These are phyloP conservation scores for Aspergillus incahuasiensis DNA, from an alignment of 495 filamentous ascomycete genomes.

Conservation along the genomic window DNA sequence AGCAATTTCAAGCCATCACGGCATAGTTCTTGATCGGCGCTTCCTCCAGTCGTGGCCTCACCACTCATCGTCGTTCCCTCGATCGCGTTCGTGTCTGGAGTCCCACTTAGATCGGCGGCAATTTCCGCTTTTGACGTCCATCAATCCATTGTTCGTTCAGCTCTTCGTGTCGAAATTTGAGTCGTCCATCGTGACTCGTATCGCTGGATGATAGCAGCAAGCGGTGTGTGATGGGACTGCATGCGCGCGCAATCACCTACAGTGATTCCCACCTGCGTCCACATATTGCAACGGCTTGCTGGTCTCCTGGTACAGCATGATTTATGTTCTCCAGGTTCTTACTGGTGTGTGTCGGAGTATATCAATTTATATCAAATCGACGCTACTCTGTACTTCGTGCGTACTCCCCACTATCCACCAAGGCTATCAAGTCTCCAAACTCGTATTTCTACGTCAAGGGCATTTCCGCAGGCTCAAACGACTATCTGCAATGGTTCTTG, in stretches of 20 bases:
- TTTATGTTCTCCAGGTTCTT: background rate
- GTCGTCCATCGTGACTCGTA: background rate
- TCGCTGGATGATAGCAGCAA: background rate
- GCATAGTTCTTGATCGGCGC: conserved; percentile 3
- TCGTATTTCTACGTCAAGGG: background rate
- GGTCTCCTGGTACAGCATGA: background rate
- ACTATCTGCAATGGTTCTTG: background rate
- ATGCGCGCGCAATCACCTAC: too few relatives aligned
- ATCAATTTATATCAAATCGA: too few relatives aligned
- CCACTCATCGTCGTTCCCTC: conserved; percentile 1
- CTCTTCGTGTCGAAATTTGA: background rate
- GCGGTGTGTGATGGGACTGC: background rate
- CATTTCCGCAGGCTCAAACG: background rate
- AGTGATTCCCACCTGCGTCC: too few relatives aligned
- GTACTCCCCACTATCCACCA: background rate
- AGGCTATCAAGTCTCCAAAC: background rate
- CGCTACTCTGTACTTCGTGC: too few relatives aligned
- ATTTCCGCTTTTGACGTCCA: background rate
- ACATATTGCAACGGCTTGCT: background rate
- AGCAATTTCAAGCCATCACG: background rate
- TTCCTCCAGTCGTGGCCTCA: background rate
- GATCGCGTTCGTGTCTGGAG: conserved; percentile 1
- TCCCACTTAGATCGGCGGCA: background rate
- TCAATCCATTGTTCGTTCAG: background rate
- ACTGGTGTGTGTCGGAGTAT: background rate